phyloP scores from a whole-genome alignment of 2,329 filamentous ascomycete species.

The Penicillium sp. region DNA sequence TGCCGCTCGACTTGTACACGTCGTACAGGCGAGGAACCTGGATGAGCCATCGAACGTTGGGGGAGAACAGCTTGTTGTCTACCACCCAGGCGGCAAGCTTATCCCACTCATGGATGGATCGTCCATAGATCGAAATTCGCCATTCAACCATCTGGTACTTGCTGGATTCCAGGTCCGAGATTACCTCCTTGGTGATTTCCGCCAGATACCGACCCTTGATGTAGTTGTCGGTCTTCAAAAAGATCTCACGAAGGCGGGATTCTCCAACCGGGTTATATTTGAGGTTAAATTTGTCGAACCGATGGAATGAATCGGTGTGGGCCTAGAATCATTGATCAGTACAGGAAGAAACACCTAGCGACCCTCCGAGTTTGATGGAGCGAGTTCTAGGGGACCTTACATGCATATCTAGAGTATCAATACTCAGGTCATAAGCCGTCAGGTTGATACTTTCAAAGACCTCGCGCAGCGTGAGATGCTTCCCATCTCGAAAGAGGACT shows the following conservation, averaged over 20 bases:
- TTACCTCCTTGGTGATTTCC: constrained; percentile 97
- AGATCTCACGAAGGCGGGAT: constrained; percentile 94
- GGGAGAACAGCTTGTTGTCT: constrained; percentile 97
- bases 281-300: constrained; percentile 99
- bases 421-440: constrained; percentile 96
- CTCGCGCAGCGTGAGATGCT: constrained; percentile 85
- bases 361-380: neutral
- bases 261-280: constrained; percentile 99
- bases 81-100: constrained; percentile 97
- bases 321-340: constrained; percentile 60
- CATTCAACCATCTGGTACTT: constrained; percentile 99
- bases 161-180: constrained; percentile 94
- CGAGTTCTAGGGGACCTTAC: constrained; percentile 57
- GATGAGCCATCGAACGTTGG: constrained; percentile 96
- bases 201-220: constrained; percentile 95
- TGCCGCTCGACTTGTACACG: constrained; percentile 86
- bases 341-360: constrained; percentile 8
- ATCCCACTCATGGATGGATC: constrained; percentile 93
- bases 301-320: constrained; percentile 96
- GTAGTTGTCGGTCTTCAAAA: constrained; percentile 97
- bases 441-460: constrained; percentile 98
- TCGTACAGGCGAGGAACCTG: constrained; percentile 94
- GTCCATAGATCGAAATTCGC: constrained; percentile 97
- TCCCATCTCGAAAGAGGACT: constrained; percentile 89
- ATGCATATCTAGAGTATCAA: constrained; percentile 99